Evolutionary conservation across 768 basidiomycete species (phyloP).

Genomic region (Phaffia australis): DNA sequence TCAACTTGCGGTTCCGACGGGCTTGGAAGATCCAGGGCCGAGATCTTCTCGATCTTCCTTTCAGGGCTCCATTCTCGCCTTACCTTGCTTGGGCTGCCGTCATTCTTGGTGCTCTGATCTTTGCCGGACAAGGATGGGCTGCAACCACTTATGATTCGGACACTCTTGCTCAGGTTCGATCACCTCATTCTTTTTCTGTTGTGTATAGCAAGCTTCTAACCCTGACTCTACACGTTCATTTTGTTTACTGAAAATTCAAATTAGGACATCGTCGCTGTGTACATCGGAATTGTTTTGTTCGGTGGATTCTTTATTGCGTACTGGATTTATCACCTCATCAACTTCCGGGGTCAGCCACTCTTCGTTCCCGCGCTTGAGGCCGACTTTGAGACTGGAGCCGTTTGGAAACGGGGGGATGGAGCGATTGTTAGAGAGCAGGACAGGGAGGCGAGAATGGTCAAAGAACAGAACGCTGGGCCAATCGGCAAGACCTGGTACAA

Average conservation of each 20-base stretch:
- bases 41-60: conserved; percentile 49
- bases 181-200: conserved; percentile 44
- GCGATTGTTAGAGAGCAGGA: neutral
- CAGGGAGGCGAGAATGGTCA: no score
- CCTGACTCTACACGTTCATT: no score
- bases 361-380: conserved; percentile 43
- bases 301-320: conserved; percentile 45
- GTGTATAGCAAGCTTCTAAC: no score
- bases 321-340: conserved; percentile 27
- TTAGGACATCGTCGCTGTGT: conserved; percentile 36
- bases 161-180: conserved; percentile 37
- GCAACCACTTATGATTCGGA: conserved; percentile 35
- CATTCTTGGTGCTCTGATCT: conserved; percentile 47
- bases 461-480: no score
- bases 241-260: no score
- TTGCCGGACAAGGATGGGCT: conserved; percentile 45
- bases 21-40: conserved; percentile 50
- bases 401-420: conserved; percentile 47
- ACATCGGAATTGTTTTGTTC: conserved; percentile 48
- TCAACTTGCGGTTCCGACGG: conserved; percentile 46
- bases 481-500: no score
- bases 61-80: conserved; percentile 49
- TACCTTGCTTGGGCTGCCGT: conserved; percentile 47
- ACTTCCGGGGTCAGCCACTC: conserved; percentile 35
- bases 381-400: conserved; percentile 50